A percentile compares a stretch with the other conserved stretches of the same genome.
phyloP scores from a whole-genome alignment of 345 rosid genomes.

The Conringia planisiliqua region DNA sequence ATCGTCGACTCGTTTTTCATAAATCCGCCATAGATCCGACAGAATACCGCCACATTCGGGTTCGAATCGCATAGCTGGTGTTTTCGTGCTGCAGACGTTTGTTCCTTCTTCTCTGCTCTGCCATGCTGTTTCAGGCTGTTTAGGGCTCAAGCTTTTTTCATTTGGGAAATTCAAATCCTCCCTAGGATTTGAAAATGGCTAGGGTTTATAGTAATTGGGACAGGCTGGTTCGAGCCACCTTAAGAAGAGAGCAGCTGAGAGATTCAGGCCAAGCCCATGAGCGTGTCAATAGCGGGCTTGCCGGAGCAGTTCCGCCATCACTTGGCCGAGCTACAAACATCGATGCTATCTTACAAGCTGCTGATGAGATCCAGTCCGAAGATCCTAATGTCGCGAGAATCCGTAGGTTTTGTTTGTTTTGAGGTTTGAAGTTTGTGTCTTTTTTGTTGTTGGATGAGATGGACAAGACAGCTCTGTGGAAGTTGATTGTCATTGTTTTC shows the following conservation, averaged over 20 bases:
- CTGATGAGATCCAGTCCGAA: constrained; percentile 89
- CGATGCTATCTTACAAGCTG: constrained; percentile 86
- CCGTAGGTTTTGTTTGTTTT: constrained; percentile 38
- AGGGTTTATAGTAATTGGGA: constrained; percentile 74
- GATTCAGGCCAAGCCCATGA: constrained; percentile 56
- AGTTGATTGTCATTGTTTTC: background rate
- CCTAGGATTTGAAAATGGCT: constrained; percentile 49
- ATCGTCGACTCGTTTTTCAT: constrained; percentile 13
- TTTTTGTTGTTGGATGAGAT: background rate
- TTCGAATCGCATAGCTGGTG: constrained; percentile 23
- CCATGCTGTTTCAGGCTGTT: constrained; percentile 9
- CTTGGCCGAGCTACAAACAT: constrained; percentile 83
- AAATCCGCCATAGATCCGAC: constrained; percentile 36
- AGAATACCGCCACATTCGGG: constrained; percentile 22
- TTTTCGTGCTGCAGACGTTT: background rate
- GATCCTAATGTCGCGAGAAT: constrained; percentile 82
- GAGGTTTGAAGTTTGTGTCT: background rate
- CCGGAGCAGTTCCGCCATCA: constrained; percentile 82
- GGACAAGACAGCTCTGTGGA: background rate
- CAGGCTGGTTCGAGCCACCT: constrained; percentile 80
- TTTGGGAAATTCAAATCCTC: constrained; percentile 21
- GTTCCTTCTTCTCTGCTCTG: background rate
- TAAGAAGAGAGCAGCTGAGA: constrained; percentile 74
- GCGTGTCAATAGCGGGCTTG: constrained; percentile 65
- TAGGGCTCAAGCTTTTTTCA: constrained; percentile 1